Evolutionary conservation across 768 basidiomycete species (phyloP).

Genomic region (Cystobasidium onofrii): DNA sequence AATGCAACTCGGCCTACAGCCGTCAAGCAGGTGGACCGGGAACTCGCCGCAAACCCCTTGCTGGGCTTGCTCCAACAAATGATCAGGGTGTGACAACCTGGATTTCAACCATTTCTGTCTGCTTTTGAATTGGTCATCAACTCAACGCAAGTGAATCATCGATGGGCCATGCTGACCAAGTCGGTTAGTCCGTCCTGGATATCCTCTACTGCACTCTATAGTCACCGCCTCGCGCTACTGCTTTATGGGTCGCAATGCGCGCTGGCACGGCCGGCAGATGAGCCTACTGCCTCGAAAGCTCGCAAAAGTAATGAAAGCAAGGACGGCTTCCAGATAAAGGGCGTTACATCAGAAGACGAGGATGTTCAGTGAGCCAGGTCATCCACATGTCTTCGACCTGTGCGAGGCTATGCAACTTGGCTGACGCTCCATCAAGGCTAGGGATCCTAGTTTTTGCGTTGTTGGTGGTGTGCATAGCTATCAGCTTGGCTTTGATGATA

Average conservation of each 20-base stretch:
- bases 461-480: not conserved
- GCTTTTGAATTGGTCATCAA: too few relatives aligned
- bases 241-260: not conserved
- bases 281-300: not conserved
- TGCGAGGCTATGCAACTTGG: not conserved
- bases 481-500: not conserved
- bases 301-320: not conserved
- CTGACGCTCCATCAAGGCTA: not conserved
- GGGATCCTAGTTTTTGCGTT: not conserved
- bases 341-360: not conserved
- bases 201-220: too few relatives aligned
- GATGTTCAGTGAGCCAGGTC: not conserved
- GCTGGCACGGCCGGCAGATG: not conserved
- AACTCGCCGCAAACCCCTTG: too few relatives aligned
- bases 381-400: not conserved
- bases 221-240: too few relatives aligned
- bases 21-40: too few relatives aligned
- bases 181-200: too few relatives aligned
- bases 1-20: too few relatives aligned
- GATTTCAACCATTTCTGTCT: too few relatives aligned
- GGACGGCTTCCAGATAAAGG: not conserved
- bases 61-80: too few relatives aligned
- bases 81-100: too few relatives aligned
- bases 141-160: too few relatives aligned
- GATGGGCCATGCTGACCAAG: too few relatives aligned